These are phyloP conservation scores for Astrephomene gubernaculifera DNA, from an alignment of 139 green algal species.

Conservation along the genomic window DNA sequence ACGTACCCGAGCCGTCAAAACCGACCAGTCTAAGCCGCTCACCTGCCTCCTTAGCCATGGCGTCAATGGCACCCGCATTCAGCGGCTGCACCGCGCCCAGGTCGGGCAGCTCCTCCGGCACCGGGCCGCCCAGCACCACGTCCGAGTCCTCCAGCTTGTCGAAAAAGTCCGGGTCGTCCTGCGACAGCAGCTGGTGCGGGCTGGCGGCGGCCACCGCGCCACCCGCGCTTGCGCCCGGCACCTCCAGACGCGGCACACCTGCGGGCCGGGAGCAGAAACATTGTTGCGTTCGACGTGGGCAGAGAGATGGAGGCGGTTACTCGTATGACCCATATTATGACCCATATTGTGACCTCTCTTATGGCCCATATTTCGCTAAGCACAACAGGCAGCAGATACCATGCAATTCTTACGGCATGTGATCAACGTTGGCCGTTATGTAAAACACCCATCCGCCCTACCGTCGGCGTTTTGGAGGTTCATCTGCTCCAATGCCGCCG, in stretches of 20 bases:
- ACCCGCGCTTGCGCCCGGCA: background rate
- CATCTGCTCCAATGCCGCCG: conserved; percentile 7
- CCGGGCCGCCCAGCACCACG: background rate
- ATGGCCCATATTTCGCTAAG: too few species aligned
- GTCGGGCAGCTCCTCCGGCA: background rate
- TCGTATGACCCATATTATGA: too few species aligned
- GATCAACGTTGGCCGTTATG: too few species aligned
- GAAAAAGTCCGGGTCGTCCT: conserved; percentile 78
- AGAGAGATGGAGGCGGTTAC: too few species aligned
- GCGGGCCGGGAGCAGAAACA: background rate
- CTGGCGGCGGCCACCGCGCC: background rate
- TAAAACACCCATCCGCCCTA: too few species aligned
- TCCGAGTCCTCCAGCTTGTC: conserved; percentile 65
- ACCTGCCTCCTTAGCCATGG: conserved; percentile 33
- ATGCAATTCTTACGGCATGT: too few species aligned
- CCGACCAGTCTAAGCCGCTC: background rate
- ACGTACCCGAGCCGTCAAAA: background rate
- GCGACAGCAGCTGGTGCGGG: conserved; percentile 7
- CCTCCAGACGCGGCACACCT: conserved; percentile 38
- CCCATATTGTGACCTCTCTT: too few species aligned
- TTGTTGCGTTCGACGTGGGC: too few species aligned
- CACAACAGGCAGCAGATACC: too few species aligned
- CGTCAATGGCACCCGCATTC: conserved; percentile 20
- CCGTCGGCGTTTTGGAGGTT: conserved; percentile 20
- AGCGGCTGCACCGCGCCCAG: conserved; percentile 38